Base-by-base conservation (phyloP, 192 early-diverging fungal species). In the Obelidium mucronatum region DNA sequence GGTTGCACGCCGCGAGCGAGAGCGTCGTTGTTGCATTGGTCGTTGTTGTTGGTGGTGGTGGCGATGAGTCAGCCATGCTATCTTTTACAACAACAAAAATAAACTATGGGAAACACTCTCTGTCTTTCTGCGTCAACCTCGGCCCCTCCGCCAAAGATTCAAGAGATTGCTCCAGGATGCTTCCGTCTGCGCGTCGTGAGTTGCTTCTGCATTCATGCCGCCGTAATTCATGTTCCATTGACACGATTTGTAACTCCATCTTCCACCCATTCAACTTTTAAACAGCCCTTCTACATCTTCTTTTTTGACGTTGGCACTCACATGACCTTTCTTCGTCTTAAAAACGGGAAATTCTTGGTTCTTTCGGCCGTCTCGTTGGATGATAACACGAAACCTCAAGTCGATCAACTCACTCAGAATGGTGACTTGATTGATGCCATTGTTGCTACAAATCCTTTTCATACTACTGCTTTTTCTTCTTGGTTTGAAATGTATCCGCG, bases 371-470 rank as follows among this genome's bases (percentile, higher is more conserved):
- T 79, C 0, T 19, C 40, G 36, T 72, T 79, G 36, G 60, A 51
- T 30, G 40, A 22, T 3, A 8, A 64, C 11, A 17, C 55, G n/a
- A 75, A 79, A 44, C 42, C 4, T 15, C 73, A 75, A 35, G 37
- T 79, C n/a, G 61, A 75, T 28, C 30, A 40, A n/a, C 48, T 79
- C 37, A 79, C 78, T 4, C 19, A 68, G 24, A 52, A 52, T 58
- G 78, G 78, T 33, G 40, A 54, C 0, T 42, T 79, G 62, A 73
- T 79, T 30, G 78, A 79, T 13, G 78, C 71, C 55, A 62, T 79
- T 62, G 40, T 79, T 36, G 78, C 36, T n/a, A 79, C 78, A 35
- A 74, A 79, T 59, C 60, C 78, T 13, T 74, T 64, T 35, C 78
- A 79, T 62, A 75, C 72, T 1, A 51, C 75, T 11, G 44, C 40